Conservation (phyloP, 75 land plant species). For the Selaginella tamariscina region DNA sequence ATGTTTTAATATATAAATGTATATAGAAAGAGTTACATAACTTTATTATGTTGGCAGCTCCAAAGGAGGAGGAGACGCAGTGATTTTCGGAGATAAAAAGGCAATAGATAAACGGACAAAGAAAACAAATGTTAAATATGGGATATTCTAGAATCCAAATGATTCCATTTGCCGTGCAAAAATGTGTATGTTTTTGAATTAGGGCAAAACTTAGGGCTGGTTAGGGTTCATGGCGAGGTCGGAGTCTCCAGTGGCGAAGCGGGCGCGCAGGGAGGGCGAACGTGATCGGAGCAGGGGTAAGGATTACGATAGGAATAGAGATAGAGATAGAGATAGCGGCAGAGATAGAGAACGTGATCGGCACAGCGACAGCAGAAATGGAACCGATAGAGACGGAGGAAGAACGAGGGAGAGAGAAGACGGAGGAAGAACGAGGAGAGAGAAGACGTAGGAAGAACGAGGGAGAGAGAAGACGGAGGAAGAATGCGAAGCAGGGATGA, state of each 20-base stretch:
- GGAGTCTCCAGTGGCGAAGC: background rate
- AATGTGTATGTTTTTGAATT: too few relatives aligned
- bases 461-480: background rate
- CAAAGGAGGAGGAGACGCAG: too few relatives aligned
- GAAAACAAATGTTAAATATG: too few relatives aligned
- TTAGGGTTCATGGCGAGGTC: background rate
- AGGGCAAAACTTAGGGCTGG: background rate
- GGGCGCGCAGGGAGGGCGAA: background rate
- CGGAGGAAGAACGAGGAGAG: background rate
- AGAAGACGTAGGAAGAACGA: background rate
- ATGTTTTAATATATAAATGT: too few relatives aligned
- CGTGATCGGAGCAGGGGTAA: background rate
- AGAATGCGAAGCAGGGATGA: background rate
- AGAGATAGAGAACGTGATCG: background rate
- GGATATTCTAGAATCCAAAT: too few relatives aligned
- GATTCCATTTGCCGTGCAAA: too few relatives aligned
- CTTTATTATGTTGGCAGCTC: too few relatives aligned
- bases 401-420: background rate
- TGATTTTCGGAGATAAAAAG: too few relatives aligned
- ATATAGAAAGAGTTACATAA: too few relatives aligned
- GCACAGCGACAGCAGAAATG: background rate
- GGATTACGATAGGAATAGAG: background rate
- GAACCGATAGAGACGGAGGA: background rate
- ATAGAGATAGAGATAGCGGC: background rate
- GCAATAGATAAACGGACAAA: too few relatives aligned